Conservation (phyloP, 1,139 yeast genomes). For the Geotrichum histeridarum region DNA sequence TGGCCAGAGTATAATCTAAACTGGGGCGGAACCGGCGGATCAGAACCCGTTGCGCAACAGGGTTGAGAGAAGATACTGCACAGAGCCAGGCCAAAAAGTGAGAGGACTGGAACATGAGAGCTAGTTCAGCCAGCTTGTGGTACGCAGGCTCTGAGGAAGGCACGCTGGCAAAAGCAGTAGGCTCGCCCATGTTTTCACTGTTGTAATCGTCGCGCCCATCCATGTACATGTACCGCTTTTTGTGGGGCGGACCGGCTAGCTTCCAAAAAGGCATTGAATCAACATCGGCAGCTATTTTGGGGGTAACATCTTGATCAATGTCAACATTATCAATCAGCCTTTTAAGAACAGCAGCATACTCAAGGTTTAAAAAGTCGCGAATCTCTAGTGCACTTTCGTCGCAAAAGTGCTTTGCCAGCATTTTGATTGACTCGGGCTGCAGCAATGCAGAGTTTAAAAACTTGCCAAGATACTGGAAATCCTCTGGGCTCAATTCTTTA, state of each 20-base stretch:
- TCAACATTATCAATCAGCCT: constrained; percentile 42
- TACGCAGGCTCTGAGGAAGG: constrained; percentile 17
- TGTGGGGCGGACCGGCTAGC: constrained; percentile 89
- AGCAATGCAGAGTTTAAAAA: constrained; percentile 59
- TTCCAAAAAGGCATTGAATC: constrained; percentile 63
- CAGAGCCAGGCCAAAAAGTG: constrained; percentile 69
- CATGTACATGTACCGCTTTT: constrained; percentile 78
- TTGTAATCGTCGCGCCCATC: constrained; percentile 37
- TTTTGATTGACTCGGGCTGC: constrained; percentile 39
- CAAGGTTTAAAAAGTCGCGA: constrained; percentile 54
- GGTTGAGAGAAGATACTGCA: constrained; percentile 57
- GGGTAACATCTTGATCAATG: constrained; percentile 54
- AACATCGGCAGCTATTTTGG: constrained; percentile 54
- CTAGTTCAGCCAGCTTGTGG: constrained; percentile 48
- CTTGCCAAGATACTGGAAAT: constrained; percentile 44
- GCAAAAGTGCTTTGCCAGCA: constrained; percentile 50
- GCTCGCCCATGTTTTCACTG: neutral
- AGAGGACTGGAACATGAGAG: constrained; percentile 53
- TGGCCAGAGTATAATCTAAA: constrained; percentile 86
- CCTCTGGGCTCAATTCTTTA: constrained; percentile 31
- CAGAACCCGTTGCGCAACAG: constrained; percentile 61
- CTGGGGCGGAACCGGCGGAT: constrained; percentile 93
- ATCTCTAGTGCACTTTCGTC: constrained; percentile 70
- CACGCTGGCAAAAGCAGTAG: constrained; percentile 16
- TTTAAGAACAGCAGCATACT: constrained; percentile 48